These are phyloP conservation scores for Phialophora tarda DNA, from an alignment of 2,329 filamentous ascomycete species.

Conservation along the genomic window DNA sequence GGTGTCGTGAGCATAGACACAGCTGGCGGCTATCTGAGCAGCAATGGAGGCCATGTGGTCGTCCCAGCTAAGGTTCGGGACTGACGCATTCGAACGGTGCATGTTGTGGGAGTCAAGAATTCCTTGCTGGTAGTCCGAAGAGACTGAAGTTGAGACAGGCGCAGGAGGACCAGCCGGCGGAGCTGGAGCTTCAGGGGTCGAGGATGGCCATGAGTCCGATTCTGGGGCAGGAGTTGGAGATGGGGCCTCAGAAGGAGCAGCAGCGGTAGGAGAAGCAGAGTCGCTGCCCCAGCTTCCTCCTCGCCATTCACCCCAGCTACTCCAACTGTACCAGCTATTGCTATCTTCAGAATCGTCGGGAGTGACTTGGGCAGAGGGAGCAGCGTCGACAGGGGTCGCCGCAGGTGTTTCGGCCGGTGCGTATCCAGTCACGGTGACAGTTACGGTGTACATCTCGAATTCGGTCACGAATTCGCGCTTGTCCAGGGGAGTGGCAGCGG, in stretches of 20 bases:
- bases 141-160: slow-evolving; percentile 26
- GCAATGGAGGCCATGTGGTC: slow-evolving; percentile 68
- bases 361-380: background rate
- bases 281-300: slow-evolving; percentile 1
- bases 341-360: slow-evolving; percentile 17
- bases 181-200: slow-evolving; percentile 14
- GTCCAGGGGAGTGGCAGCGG: slow-evolving; percentile 44
- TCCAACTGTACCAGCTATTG: slow-evolving; percentile 18
- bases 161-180: slow-evolving; percentile 20
- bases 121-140: slow-evolving; percentile 44
- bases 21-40: slow-evolving; percentile 65
- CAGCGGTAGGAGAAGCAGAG: slow-evolving; percentile 32
- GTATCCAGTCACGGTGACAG: slow-evolving; percentile 44
- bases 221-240: slow-evolving; percentile 18
- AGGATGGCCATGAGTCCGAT: slow-evolving; percentile 11
- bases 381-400: slow-evolving; percentile 10
- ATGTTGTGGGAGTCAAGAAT: slow-evolving; percentile 78
- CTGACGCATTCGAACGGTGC: slow-evolving; percentile 82
- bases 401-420: slow-evolving; percentile 20
- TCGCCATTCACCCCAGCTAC: slow-evolving; percentile 9
- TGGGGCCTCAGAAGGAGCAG: slow-evolving; percentile 20
- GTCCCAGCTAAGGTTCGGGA: slow-evolving; percentile 69
- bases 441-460: slow-evolving; percentile 43
- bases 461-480: slow-evolving; percentile 47
- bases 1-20: slow-evolving; percentile 77